Base-by-base conservation (phyloP, 306 rosid species). In the Pterocarpus macrocarpus region DNA sequence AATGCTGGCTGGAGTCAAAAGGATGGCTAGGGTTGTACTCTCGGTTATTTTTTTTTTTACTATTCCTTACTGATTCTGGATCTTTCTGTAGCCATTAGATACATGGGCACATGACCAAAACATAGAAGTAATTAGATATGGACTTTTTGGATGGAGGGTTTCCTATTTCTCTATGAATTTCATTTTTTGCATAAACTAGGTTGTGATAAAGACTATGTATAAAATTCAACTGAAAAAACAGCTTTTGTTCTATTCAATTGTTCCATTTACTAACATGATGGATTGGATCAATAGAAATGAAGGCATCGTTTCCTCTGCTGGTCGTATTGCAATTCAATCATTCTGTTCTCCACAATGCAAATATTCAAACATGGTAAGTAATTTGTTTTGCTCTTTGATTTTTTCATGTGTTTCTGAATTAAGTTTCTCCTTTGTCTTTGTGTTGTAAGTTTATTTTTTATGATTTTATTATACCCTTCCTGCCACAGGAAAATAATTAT, bases 291-390 rank as follows among this genome's bases (percentile, higher is more conserved):
- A 38, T 84, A 94, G 93, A 89, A 82, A 70, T 36, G 91, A 83
- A 59, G 78, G 88, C 76, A 79, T 53, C 81, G 71, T 71, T 78
- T 72, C 90, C 75, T 71, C 88, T 13, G 92, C 85, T 84, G 91
- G 94, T 49, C 94, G 94, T 34, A 81, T 92, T 88, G 95, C 97
- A 58, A 88, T 95, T 80, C 98, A 95, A 57, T 95, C 98, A 75
- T 87, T 95, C 61, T 90, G 98, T 80, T 89, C 97, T 73, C 97
- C 97, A 73, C 97, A 92, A 69, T 92, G 95, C 82, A 83, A 78
- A 82, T 87, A 87, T 85, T 86, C 97, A 74, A 70, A 87, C 81
- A 82, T 82, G 94, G 97, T 95, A 7, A 85, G 97, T 72, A 66
- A 59, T 74, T 41, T 45, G 67, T 4, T 81, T 55, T 76, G 70